phyloP scores from a whole-genome alignment of 305 asterid species.

The Solanum hybrid region DNA sequence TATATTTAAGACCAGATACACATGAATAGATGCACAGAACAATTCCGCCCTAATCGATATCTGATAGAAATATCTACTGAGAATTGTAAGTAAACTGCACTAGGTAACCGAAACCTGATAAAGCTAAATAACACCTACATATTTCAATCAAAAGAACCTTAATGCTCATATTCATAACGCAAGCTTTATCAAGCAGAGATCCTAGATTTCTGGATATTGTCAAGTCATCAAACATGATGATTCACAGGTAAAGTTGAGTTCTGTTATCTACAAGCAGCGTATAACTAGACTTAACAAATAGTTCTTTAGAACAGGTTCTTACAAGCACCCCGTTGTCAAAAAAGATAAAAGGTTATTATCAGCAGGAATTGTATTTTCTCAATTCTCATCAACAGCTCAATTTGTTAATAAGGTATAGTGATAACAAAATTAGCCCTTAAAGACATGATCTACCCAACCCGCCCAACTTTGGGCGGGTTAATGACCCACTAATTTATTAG shows the following conservation, averaged over 20 bases:
- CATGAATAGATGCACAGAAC: neutral
- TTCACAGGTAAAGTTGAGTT: neutral
- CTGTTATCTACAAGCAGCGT: neutral
- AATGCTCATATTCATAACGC: neutral
- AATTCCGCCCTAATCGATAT: neutral
- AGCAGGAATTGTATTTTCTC: neutral
- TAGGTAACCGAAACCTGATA: neutral
- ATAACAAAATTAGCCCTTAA: neutral
- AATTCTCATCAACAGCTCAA: neutral
- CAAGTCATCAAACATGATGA: neutral
- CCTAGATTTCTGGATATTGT: neutral
- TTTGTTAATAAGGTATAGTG: neutral
- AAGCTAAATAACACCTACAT: neutral
- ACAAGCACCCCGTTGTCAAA: neutral
- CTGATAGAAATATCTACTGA: neutral
- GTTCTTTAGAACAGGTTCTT: neutral
- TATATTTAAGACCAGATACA: neutral
- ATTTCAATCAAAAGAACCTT: neutral
- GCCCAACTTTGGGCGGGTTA: neutral
- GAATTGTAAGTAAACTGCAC: neutral
- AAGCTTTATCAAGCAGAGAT: constrained; percentile 2
- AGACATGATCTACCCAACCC: neutral
- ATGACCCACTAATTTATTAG: neutral
- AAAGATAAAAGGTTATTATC: neutral
- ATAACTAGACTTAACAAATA: neutral